Percentiles rank a stretch among this genome's conserved stretches.
These are phyloP conservation scores for Guyanaporus albipodus DNA, from an alignment of 768 basidiomycete species.

Conservation along the genomic window DNA sequence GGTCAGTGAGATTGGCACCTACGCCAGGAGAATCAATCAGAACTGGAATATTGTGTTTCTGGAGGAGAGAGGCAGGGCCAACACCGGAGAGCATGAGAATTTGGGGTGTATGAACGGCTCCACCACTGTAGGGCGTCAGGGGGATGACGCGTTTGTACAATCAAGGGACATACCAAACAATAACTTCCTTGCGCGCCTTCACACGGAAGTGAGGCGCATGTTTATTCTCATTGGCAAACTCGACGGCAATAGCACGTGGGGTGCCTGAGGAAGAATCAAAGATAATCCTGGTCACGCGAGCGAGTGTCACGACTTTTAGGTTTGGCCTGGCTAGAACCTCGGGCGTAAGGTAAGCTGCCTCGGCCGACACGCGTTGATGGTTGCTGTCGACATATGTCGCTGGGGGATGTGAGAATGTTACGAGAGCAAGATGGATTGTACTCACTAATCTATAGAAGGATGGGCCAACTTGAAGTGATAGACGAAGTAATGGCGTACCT, in stretches of 20 bases:
- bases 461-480: not conserved
- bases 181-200: constrained; percentile 53
- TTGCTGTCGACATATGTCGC: constrained; percentile 64
- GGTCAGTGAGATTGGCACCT: constrained; percentile 70
- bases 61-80: constrained; percentile 60
- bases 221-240: constrained; percentile 42
- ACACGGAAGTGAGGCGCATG: constrained; percentile 37
- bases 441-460: constrained; percentile 40
- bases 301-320: constrained; percentile 54
- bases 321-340: constrained; percentile 63
- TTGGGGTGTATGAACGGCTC: constrained; percentile 62
- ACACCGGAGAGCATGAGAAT: constrained; percentile 76
- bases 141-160: not conserved
- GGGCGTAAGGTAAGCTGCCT: constrained; percentile 62
- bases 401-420: constrained; percentile 2
- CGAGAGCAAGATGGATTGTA: not conserved
- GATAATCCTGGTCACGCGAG: constrained; percentile 54
- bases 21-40: constrained; percentile 68
- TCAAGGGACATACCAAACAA: constrained; percentile 47
- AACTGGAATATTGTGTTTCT: constrained; percentile 48
- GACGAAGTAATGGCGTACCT: constrained; percentile 37
- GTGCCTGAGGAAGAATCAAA: constrained; percentile 41
- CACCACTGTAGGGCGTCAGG: constrained; percentile 39
- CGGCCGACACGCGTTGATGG: constrained; percentile 55
- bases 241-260: constrained; percentile 56